Conservation (phyloP, 2,329 filamentous ascomycete species). For the Alternaria incomplexa region DNA sequence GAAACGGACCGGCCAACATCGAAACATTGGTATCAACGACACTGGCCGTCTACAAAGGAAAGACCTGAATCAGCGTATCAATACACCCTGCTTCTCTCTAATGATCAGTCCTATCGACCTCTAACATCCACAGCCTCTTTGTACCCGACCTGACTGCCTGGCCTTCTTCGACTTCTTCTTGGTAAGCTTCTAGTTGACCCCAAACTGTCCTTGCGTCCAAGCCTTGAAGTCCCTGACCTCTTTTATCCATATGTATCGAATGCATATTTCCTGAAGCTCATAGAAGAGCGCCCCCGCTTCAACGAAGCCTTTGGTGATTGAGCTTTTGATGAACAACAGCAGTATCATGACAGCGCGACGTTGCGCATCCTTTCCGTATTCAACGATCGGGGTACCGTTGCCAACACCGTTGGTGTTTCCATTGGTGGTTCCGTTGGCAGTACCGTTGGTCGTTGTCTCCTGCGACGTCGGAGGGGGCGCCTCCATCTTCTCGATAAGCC, state of each 20-base stretch:
- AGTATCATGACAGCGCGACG: slow-evolving; percentile 45
- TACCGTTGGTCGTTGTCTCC: slow-evolving; percentile 1
- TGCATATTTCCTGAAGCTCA: slow-evolving; percentile 51
- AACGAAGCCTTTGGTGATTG: slow-evolving; percentile 43
- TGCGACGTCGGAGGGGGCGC: slow-evolving; percentile 8
- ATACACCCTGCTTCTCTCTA: neutral
- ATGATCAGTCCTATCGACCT: neutral
- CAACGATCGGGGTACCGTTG: slow-evolving; percentile 9
- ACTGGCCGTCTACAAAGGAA: neutral
- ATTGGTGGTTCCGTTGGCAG: neutral
- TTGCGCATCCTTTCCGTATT: slow-evolving; percentile 44
- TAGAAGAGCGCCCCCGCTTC: slow-evolving; percentile 42
- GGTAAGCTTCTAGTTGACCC: slow-evolving; percentile 15
- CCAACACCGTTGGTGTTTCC: slow-evolving; percentile 3
- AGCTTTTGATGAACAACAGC: slow-evolving; percentile 48
- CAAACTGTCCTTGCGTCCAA: slow-evolving; percentile 23
- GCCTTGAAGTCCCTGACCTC: slow-evolving; percentile 49
- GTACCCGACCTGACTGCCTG: neutral
- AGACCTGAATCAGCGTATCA: neutral
- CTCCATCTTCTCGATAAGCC: slow-evolving; percentile 42
- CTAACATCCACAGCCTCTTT: neutral
- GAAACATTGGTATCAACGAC: neutral
- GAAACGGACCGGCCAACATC: neutral
- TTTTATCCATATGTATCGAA: slow-evolving; percentile 49
- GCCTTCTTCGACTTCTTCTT: neutral